Percentiles rank a stretch among this genome's conserved stretches.
Conservation (phyloP, 2,329 filamentous ascomycete species). For the Rhynchosporium graminicola region DNA sequence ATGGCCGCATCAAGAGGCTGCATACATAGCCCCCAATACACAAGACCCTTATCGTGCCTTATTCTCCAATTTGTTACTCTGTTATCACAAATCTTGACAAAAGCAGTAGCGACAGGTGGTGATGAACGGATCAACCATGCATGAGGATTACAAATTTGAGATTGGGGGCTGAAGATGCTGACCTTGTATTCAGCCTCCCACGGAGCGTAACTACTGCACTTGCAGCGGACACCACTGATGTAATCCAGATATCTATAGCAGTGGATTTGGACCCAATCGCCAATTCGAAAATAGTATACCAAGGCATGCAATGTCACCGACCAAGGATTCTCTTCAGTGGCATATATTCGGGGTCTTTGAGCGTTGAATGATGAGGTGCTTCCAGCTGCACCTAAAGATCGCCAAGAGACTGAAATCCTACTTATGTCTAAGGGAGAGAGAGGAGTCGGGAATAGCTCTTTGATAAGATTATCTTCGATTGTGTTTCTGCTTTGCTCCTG, state of each 20-base stretch:
- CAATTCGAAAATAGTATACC: not conserved
- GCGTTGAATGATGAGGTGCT: not conserved
- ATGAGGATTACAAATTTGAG: too few species aligned
- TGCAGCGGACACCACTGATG: not conserved
- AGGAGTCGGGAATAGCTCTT: too few species aligned
- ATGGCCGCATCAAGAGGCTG: not conserved
- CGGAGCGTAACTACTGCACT: too few species aligned
- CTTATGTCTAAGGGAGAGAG: constrained; percentile 1
- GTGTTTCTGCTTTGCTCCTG: constrained; percentile 1
- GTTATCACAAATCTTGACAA: too few species aligned
- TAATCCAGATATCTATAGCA: constrained; percentile 1
- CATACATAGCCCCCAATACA: not conserved
- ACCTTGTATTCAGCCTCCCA: too few species aligned
- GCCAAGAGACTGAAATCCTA: not conserved
- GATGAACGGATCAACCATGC: too few species aligned
- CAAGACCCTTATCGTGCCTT: too few species aligned
- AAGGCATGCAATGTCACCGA: not conserved
- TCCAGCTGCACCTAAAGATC: not conserved
- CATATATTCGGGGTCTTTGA: not conserved
- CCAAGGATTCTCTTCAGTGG: constrained; percentile 4
- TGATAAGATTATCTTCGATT: too few species aligned
- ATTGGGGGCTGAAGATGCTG: too few species aligned
- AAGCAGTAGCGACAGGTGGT: too few species aligned
- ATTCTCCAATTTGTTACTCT: too few species aligned
- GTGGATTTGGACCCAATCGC: constrained; percentile 6